Evolutionary conservation across 2,329 filamentous ascomycete genomes (phyloP).

Genomic region (Sclerotinia minor): DNA sequence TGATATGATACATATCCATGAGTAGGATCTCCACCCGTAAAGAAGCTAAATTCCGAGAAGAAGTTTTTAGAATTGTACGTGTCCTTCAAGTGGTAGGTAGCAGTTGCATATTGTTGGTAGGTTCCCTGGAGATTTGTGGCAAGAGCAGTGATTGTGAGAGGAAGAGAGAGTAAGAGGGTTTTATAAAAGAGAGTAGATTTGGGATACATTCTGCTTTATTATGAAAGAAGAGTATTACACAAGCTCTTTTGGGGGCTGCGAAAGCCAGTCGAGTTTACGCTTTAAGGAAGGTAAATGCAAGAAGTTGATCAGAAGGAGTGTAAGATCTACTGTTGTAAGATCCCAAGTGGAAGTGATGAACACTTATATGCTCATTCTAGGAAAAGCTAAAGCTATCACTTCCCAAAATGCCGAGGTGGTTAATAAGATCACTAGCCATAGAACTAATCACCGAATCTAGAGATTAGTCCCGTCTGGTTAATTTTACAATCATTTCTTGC

Average conservation of each 20-base stretch:
- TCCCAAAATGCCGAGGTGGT: not conserved
- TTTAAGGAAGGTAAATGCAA: slow-evolving; percentile 14
- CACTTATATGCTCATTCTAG: slow-evolving; percentile 6
- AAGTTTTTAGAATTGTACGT: slow-evolving; percentile 49
- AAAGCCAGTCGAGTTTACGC: slow-evolving; percentile 1
- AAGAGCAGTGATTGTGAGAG: slow-evolving; percentile 4
- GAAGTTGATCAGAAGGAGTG: slow-evolving; percentile 15
- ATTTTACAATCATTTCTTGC: slow-evolving; percentile 3
- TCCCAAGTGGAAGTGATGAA: not conserved
- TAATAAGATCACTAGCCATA: slow-evolving; percentile 20
- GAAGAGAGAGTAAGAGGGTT: not conserved
- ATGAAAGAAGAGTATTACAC: slow-evolving; percentile 2
- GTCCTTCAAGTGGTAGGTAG: slow-evolving; percentile 47
- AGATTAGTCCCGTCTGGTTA: slow-evolving; percentile 5
- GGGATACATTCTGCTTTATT: slow-evolving; percentile 9
- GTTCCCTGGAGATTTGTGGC: slow-evolving; percentile 5
- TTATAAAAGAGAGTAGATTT: not conserved
- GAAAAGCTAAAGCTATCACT: slow-evolving; percentile 10
- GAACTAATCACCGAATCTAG: slow-evolving; percentile 1
- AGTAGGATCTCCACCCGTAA: slow-evolving; percentile 64
- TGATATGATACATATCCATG: slow-evolving; percentile 74
- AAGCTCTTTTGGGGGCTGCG: not conserved
- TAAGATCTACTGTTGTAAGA: not conserved
- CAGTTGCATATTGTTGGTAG: slow-evolving; percentile 27
- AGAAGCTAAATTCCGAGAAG: slow-evolving; percentile 56